These are phyloP conservation scores for Nadsonia commutata DNA, from an alignment of 1,139 yeast genomes.

Conservation along the genomic window DNA sequence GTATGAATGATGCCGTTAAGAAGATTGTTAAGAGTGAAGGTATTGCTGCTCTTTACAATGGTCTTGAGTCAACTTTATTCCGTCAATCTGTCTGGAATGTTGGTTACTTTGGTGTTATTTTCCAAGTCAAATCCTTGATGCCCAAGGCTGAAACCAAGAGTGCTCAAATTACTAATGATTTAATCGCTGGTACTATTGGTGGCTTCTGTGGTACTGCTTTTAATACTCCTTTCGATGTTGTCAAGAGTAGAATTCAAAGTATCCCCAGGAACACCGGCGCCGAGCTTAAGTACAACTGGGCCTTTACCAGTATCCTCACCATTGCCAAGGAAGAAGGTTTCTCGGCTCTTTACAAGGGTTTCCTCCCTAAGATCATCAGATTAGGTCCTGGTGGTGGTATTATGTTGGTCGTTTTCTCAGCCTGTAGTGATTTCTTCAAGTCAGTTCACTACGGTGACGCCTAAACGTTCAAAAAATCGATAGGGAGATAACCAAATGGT, in stretches of 20 bases:
- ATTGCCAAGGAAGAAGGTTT: constrained; percentile 86
- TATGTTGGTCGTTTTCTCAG: constrained; percentile 83
- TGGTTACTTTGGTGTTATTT: constrained; percentile 91
- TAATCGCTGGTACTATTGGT: constrained; percentile 87
- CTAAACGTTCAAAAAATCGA: neutral
- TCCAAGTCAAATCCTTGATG: constrained; percentile 65
- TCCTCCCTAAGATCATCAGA: constrained; percentile 92
- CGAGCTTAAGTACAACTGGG: constrained; percentile 76
- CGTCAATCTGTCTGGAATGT: constrained; percentile 97
- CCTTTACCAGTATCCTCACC: constrained; percentile 60
- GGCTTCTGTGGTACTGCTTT: constrained; percentile 90
- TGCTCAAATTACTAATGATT: constrained; percentile 71
- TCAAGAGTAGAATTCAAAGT: constrained; percentile 91
- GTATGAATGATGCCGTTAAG: constrained; percentile 71
- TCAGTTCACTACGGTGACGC: constrained; percentile 27
- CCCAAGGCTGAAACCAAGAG: constrained; percentile 60
- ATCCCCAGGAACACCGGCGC: constrained; percentile 53
- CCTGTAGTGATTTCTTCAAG: constrained; percentile 90
- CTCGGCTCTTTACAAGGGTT: constrained; percentile 80
- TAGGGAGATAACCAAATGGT: no score
- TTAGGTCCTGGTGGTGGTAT: constrained; percentile 99
- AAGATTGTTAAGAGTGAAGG: constrained; percentile 67
- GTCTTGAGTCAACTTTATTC: constrained; percentile 93
- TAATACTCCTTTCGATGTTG: constrained; percentile 96
- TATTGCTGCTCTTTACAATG: constrained; percentile 72